A percentile compares a stretch with the other conserved stretches of the same genome.
Conservation (phyloP, 1,284 basidiomycete species). For the Apiotrichum siamense region DNA sequence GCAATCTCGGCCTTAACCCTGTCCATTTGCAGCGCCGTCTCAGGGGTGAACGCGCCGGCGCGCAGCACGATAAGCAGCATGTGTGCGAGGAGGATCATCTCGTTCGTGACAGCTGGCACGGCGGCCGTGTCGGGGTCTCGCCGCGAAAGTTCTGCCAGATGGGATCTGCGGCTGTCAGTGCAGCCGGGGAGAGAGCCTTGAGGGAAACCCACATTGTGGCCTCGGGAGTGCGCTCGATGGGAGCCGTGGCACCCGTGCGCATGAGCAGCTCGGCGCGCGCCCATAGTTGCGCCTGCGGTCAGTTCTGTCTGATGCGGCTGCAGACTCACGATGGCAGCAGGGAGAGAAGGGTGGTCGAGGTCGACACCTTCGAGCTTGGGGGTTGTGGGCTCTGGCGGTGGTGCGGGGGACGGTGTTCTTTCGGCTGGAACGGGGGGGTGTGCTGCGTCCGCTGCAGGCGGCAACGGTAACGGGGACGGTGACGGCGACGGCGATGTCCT, state of each 20-base stretch:
- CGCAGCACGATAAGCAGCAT: conserved; percentile 32
- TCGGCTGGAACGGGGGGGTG: neutral
- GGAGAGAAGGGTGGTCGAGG: conserved; percentile 16
- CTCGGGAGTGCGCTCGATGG: conserved; percentile 11
- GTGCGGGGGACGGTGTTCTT: neutral
- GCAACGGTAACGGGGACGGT: no score
- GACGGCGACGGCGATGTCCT: no score
- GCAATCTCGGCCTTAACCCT: conserved; percentile 32
- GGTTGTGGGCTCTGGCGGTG: neutral
- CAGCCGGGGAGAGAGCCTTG: neutral
- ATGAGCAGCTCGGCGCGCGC: conserved; percentile 29
- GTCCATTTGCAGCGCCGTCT: no score
- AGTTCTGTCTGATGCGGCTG: neutral
- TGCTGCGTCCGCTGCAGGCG: neutral
- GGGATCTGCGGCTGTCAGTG: conserved; percentile 23
- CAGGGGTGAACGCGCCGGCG: conserved; percentile 16
- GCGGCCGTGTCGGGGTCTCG: conserved; percentile 19
- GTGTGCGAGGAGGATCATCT: conserved; percentile 35
- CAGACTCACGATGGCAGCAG: conserved; percentile 31
- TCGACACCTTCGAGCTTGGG: conserved; percentile 20
- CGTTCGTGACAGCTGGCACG: conserved; percentile 25
- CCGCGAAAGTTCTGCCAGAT: conserved; percentile 28
- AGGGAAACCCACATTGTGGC: conserved; percentile 28
- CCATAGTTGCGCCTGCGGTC: conserved; percentile 33
- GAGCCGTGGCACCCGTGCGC: conserved; percentile 14